Evolutionary conservation across 1,284 basidiomycete species (phyloP), one percentile per base, ranked within the genome.

Genomic region (Anthracocystis walkeri): DNA sequence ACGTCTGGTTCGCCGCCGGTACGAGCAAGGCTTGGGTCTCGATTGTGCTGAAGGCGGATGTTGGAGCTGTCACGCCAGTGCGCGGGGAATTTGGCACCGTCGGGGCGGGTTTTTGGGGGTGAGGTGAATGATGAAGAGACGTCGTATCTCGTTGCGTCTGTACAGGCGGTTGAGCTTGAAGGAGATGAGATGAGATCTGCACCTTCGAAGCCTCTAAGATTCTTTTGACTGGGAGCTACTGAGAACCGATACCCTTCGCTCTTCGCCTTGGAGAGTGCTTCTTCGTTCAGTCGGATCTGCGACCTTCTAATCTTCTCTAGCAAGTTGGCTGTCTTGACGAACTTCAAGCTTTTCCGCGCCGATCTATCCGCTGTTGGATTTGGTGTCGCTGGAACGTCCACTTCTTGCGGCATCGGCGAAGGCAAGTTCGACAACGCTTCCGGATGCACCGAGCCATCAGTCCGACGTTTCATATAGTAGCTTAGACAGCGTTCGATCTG

Each of bases 401-500:
- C 5, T 0, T 51, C 20, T 7, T 5, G n/a, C 6, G 56, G 33
- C 16, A 35, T 4, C 2, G 57, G 20, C 4, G 52, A 44, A 10
- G 46, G 50, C 18, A 48, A 14, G 6, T 33, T 29, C 27, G 51
- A 21, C 41, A 46, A 23, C 2, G 40, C 23, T n/a, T 29, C 58
- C 18, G 20, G 31, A 8, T 31, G 52, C 16, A 31, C 25, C 2
- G 61, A 65, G 8, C 45, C 16, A 7, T 23, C 6, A 12, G 57
- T 64, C 6, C 31, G 57, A 14, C 53, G 62, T 35, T 65, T 68
- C 51, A 74, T 64, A 33, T 74, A 74, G 53, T 74, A 74, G 65
- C 71, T 74, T 2, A 74, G 58, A 56, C 71, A 74, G 7, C 71
- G 65, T 14, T 74, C 71, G 20, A 74, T 74, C 41, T 68, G 61